Evolutionary conservation across 2,329 filamentous ascomycete genomes (phyloP), one percentile per base, ranked within the genome.

Genomic region (Teratosphaeria zuluensis): DNA sequence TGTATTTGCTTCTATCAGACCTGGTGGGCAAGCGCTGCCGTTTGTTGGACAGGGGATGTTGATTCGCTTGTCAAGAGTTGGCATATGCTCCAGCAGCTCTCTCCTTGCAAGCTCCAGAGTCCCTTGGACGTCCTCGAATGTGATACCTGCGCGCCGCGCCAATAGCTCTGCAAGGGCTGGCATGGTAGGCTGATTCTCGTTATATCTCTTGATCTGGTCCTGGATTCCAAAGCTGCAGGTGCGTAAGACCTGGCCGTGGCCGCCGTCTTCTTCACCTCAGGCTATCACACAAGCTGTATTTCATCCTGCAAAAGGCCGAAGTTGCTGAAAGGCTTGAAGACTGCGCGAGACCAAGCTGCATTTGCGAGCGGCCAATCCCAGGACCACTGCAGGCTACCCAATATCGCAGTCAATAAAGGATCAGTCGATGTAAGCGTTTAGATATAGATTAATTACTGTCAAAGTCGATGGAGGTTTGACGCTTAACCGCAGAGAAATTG

Each of bases 11-110:
- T 80, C 79, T 48, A 81, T 74, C 57, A 85, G 71, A 4, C 77
- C 79, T 11, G 77, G 68, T n/a, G 82, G 81, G 42, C 42, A 48
- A n/a, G 42, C n/a, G 61, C 78, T 84, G 54, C 77, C 80, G 60
- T 73, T 77, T 65, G 80, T 83, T 65, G 76, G 77, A 65, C 76
- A 77, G 5, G 81, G 79, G 61, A 85, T 80, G 67, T 81, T 77
- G 60, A 85, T 78, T 59, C 83, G 78, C 60, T 67, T 71, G 30
- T 64, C 64, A 19, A 73, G 57, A 16, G 30, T 21, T 11, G 62
- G 9, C 9, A 33, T 28, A n/a, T 42, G n/a, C 30, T 60, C 53
- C 4, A 53, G 53, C 21, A 62, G n/a, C n/a, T 62, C 61, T 19
- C 46, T 35, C 28, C 62, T 61, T 2, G 58, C 28, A 11, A 58